A percentile compares a stretch with the other conserved stretches of the same genome.
Evolutionary conservation across 192 early-diverging fungal genomes (phyloP).

Genomic region (Coemansia sp.): DNA sequence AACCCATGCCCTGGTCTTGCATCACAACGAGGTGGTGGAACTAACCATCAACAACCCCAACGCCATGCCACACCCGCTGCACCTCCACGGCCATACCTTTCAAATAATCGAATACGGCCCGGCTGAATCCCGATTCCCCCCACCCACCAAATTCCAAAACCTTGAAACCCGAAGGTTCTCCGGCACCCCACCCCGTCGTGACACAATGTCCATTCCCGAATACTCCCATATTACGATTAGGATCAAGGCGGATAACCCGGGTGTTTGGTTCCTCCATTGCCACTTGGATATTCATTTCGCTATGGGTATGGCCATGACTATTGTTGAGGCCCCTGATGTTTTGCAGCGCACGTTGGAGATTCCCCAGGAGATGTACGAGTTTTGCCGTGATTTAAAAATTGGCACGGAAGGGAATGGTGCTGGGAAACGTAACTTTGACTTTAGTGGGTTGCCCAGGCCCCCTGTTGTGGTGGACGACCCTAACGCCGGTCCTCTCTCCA

Average conservation of each 20-base stretch:
- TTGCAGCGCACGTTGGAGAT: slow-evolving; percentile 49
- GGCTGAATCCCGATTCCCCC: slow-evolving; percentile 50
- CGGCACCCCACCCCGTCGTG: slow-evolving; percentile 49
- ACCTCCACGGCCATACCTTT: slow-evolving; percentile 82
- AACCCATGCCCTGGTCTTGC: slow-evolving; percentile 53
- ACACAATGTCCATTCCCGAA: slow-evolving; percentile 59
- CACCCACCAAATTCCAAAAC: slow-evolving; percentile 8
- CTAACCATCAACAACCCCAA: slow-evolving; percentile 67
- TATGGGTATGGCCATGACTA: slow-evolving; percentile 59
- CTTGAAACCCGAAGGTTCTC: slow-evolving; percentile 4
- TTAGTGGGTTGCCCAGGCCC: slow-evolving; percentile 45
- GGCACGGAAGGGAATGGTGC: slow-evolving; percentile 61
- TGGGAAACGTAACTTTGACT: slow-evolving; percentile 62
- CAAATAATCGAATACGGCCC: slow-evolving; percentile 51
- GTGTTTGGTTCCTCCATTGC: slow-evolving; percentile 80
- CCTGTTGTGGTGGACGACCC: neutral
- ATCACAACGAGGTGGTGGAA: slow-evolving; percentile 59
- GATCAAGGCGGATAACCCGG: slow-evolving; percentile 77
- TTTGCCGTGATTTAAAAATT: slow-evolving; percentile 58
- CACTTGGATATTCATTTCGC: slow-evolving; percentile 54
- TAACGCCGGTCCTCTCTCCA: neutral
- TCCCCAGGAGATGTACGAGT: slow-evolving; percentile 49
- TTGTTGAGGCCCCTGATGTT: slow-evolving; percentile 65
- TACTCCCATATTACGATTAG: slow-evolving; percentile 57
- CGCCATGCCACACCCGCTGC: slow-evolving; percentile 62